Percentiles rank a stretch among this genome's conserved stretches.
Evolutionary conservation across 805 yeast species (phyloP).

Genomic region (Maudiozyma turicensis): DNA sequence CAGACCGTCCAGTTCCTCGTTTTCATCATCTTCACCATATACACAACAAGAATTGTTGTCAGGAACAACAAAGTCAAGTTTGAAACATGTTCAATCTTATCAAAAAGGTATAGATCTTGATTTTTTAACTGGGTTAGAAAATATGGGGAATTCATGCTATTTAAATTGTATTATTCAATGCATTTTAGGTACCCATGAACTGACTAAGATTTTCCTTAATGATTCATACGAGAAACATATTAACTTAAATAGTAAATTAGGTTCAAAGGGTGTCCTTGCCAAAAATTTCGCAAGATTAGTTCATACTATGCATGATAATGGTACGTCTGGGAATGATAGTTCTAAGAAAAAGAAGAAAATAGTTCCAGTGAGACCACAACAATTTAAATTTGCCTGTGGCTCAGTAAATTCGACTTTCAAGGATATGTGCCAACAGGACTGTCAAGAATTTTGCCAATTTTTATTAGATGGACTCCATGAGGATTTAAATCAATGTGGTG

Average conservation of each 20-base stretch:
- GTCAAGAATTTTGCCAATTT: conserved; percentile 87
- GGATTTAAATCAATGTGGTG: conserved; percentile 67
- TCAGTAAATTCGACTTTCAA: conserved; percentile 66
- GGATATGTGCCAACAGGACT: conserved; percentile 82
- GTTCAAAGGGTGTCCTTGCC: conserved; percentile 74
- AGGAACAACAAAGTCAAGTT: too few relatives aligned
- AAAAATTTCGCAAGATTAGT: conserved; percentile 58
- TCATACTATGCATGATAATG: conserved; percentile 41
- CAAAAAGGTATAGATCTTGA: conserved; percentile 17
- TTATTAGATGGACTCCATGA: conserved; percentile 86
- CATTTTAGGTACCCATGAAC: conserved; percentile 59
- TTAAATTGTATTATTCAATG: conserved; percentile 88
- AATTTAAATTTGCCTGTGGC: conserved; percentile 64
- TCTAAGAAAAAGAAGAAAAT: background rate
- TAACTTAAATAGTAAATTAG: conserved; percentile 62
- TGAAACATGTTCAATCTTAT: background rate
- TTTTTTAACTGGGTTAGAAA: conserved; percentile 64
- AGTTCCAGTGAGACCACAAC: conserved; percentile 43
- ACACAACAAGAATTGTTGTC: background rate
- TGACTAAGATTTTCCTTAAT: conserved; percentile 53
- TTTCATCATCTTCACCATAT: background rate
- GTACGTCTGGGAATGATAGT: conserved; percentile 8
- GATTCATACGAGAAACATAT: conserved; percentile 61
- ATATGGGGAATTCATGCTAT: conserved; percentile 87
- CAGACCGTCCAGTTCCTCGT: background rate